Conservation (phyloP, 257 asterid species). For the Fraxinus anomala region DNA sequence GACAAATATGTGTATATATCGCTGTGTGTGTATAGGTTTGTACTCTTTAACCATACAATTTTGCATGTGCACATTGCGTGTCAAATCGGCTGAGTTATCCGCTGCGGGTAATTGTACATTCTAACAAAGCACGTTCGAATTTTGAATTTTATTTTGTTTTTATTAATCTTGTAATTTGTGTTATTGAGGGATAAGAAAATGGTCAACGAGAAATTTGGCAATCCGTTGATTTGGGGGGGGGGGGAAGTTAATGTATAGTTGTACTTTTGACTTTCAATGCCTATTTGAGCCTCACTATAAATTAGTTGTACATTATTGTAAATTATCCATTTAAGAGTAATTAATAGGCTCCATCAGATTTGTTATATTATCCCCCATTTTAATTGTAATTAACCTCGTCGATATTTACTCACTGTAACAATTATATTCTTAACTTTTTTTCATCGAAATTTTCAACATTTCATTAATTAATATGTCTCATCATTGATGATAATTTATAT, state of each 20-base stretch:
- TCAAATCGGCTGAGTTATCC: not conserved
- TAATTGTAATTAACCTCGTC: no score
- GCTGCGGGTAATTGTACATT: not conserved
- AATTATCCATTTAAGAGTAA: no score
- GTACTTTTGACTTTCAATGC: not conserved
- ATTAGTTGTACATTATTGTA: no score
- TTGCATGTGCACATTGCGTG: slow-evolving; percentile 6
- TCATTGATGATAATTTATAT: no score
- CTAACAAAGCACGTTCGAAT: not conserved
- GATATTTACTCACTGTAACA: no score
- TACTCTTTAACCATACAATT: not conserved
- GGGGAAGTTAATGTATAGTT: no score
- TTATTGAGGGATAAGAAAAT: not conserved
- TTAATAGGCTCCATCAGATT: no score
- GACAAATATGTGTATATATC: not conserved
- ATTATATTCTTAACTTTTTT: no score
- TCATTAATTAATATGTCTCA: no score
- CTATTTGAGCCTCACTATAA: not conserved
- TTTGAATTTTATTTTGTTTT: not conserved
- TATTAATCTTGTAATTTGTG: not conserved
- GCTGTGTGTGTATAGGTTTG: not conserved
- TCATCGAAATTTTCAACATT: no score
- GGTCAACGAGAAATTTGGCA: not conserved
- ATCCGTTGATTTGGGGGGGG: not conserved
- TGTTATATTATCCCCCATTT: no score